Percentiles rank a stretch among this genome's conserved stretches.
Conservation (phyloP, 371 early-diverging fungal species). For the Chytridiales sp. region DNA sequence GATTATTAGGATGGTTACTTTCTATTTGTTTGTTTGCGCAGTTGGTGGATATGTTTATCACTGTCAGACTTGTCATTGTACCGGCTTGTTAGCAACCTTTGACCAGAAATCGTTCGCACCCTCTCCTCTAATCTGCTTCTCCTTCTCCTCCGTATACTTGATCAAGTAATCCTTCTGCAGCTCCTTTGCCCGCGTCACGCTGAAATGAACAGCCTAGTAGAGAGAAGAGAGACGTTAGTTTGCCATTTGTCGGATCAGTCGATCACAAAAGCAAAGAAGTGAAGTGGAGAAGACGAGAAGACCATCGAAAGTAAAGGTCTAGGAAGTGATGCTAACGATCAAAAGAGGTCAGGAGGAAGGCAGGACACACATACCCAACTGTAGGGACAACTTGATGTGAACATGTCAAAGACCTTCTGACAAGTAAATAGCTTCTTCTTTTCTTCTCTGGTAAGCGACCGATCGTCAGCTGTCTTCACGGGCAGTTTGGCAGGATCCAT, state of each 20-base stretch:
- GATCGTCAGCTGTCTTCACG: slow-evolving; percentile 23
- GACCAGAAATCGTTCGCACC: slow-evolving; percentile 38
- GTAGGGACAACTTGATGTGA: slow-evolving; percentile 39
- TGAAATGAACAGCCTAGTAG: slow-evolving; percentile 39
- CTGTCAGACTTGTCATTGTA: no score
- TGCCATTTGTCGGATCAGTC: neutral
- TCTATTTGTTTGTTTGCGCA: no score
- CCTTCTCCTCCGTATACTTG: slow-evolving; percentile 31
- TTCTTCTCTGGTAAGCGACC: slow-evolving; percentile 29
- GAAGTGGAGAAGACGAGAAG: no score
- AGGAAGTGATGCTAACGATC: no score
- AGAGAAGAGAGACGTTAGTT: neutral
- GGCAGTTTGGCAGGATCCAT: slow-evolving; percentile 34
- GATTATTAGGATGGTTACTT: no score
- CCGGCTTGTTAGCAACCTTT: slow-evolving; percentile 18
- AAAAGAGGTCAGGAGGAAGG: no score
- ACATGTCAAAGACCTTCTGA: slow-evolving; percentile 15
- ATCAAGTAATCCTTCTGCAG: slow-evolving; percentile 35
- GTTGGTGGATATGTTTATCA: no score
- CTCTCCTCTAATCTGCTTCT: slow-evolving; percentile 12
- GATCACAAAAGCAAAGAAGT: neutral
- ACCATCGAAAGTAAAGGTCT: no score
- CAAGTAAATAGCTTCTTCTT: slow-evolving; percentile 31
- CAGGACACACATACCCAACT: slow-evolving; percentile 38
- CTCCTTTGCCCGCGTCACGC: slow-evolving; percentile 46